Percentiles rank a stretch among this genome's conserved stretches.
These are phyloP conservation scores for Athelia psychrophila DNA, from an alignment of 1,284 basidiomycete species.

Conservation along the genomic window DNA sequence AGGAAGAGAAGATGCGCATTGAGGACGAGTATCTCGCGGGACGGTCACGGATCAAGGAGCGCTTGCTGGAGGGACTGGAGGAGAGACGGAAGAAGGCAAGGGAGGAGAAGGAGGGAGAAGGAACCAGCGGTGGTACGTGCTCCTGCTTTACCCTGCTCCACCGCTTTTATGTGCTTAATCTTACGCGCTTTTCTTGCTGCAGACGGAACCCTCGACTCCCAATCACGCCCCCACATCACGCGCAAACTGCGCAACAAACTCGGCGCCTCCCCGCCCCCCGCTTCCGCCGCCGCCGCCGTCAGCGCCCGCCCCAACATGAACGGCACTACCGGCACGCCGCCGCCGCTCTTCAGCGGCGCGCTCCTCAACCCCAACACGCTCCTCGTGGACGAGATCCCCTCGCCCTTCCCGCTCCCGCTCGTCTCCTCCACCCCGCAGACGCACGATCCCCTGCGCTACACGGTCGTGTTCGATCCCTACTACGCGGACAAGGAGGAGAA, in stretches of 20 bases:
- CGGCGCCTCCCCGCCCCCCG: conserved; percentile 59
- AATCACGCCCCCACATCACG: conserved; percentile 75
- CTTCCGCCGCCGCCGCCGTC: conserved; percentile 43
- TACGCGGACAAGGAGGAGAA: background rate
- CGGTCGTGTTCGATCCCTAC: background rate
- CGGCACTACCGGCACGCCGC: conserved; percentile 26
- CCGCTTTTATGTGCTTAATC: background rate
- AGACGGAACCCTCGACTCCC: conserved; percentile 70
- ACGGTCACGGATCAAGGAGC: conserved; percentile 64
- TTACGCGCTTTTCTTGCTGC: background rate
- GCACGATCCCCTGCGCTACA: conserved; percentile 8
- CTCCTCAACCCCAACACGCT: conserved; percentile 77
- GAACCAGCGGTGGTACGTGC: conserved; percentile 41
- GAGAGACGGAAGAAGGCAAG: conserved; percentile 70
- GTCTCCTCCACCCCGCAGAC: conserved; percentile 40
- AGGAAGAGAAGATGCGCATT: conserved; percentile 72
- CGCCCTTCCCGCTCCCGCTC: conserved; percentile 76
- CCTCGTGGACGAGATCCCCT: conserved; percentile 77
- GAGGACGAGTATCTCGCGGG: conserved; percentile 79
- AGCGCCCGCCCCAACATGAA: conserved; percentile 23
- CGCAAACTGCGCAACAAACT: conserved; percentile 75
- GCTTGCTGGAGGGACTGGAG: conserved; percentile 79
- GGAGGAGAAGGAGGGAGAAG: conserved; percentile 82
- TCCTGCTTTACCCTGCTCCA: conserved; percentile 1
- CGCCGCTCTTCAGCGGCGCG: conserved; percentile 59